phyloP scores from a whole-genome alignment of 768 basidiomycete species.

The Trametes gibbosa region DNA sequence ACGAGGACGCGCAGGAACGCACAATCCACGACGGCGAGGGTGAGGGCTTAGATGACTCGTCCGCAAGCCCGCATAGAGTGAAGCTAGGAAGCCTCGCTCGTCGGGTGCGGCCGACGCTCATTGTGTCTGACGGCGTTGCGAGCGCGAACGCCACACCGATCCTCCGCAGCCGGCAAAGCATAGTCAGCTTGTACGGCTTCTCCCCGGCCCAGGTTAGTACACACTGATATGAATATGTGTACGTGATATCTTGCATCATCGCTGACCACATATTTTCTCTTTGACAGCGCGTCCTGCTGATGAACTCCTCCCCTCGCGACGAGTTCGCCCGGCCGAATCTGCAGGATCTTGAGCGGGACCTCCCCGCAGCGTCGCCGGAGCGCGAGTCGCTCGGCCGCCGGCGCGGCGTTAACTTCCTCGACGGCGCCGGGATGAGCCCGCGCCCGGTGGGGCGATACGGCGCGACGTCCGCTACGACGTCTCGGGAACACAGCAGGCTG shows the following conservation, averaged over 20 bases:
- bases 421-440: constrained; percentile 12
- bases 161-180: constrained; percentile 52
- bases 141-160: constrained; percentile 35
- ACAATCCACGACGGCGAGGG: constrained; percentile 3
- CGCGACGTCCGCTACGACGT: constrained; percentile 10
- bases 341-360: constrained; percentile 19
- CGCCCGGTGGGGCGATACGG: constrained; percentile 9
- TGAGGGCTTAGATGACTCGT: constrained; percentile 24
- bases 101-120: constrained; percentile 41
- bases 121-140: constrained; percentile 42
- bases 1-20: constrained; percentile 28
- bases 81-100: constrained; percentile 38
- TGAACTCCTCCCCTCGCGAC: constrained; percentile 63
- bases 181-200: constrained; percentile 61
- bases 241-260: background rate
- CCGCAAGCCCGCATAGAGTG: constrained; percentile 25
- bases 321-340: constrained; percentile 22
- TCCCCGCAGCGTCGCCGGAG: constrained; percentile 15
- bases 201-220: constrained; percentile 67
- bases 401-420: constrained; percentile 25
- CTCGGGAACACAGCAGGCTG: constrained; percentile 12
- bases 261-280: background rate
- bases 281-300: constrained; percentile 56
- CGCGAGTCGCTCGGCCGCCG: constrained; percentile 15
- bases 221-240: too few species aligned